Percentiles rank a stretch among this genome's conserved stretches.
Conservation (phyloP, 2,329 filamentous ascomycete species). For the Exophiala mesophila region DNA sequence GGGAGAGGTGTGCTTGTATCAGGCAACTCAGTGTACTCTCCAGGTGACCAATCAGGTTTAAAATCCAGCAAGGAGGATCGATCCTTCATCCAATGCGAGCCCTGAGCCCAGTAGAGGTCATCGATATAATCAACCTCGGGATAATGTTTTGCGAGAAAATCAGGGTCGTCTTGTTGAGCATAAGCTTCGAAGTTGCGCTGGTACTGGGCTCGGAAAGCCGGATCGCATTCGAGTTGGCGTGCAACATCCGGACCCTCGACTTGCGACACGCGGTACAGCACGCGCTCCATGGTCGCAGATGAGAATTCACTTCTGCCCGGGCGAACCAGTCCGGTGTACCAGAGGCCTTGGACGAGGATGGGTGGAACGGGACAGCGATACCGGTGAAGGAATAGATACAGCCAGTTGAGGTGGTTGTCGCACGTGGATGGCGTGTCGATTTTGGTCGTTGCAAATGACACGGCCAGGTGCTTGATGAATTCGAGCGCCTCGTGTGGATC, state of each 20-base stretch:
- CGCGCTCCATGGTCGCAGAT: constrained; percentile 37
- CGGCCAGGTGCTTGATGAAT: constrained; percentile 16
- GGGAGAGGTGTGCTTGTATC: no score
- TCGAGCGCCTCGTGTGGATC: constrained; percentile 8
- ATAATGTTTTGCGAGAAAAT: not conserved
- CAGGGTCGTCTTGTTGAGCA: not conserved
- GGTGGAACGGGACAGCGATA: constrained; percentile 40
- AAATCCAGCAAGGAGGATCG: no score
- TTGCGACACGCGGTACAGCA: constrained; percentile 29
- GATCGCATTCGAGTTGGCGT: not conserved
- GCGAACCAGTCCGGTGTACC: constrained; percentile 45
- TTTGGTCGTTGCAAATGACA: constrained; percentile 17
- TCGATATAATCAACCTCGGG: not conserved
- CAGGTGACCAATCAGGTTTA: no score
- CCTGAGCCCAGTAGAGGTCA: not conserved
- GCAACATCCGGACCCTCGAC: not conserved
- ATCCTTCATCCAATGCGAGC: no score
- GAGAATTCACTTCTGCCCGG: constrained; percentile 35
- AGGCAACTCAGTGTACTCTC: no score
- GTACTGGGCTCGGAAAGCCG: constrained; percentile 6
- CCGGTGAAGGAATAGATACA: constrained; percentile 42
- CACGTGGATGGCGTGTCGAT: constrained; percentile 34
- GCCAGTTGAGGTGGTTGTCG: constrained; percentile 44
- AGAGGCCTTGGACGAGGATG: constrained; percentile 45
- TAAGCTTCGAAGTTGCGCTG: not conserved